Evolutionary conservation across 208 protist species (phyloP).

Genomic region (Zelonia costaricensis): DNA sequence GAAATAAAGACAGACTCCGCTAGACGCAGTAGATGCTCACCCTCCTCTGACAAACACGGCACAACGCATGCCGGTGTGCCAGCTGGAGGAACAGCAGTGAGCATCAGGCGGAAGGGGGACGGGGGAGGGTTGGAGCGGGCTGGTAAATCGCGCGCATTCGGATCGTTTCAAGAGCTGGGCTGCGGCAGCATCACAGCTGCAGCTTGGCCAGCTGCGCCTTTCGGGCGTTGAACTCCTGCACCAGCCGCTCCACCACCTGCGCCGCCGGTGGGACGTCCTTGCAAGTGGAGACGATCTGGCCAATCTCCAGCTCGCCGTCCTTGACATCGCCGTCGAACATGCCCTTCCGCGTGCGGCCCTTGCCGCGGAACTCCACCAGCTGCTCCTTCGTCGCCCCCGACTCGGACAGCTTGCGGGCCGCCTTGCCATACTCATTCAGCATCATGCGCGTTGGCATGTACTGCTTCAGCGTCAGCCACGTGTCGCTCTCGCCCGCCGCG

Average conservation of each 20-base stretch:
- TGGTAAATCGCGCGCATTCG: too few relatives aligned
- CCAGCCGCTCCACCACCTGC: constrained; percentile 50
- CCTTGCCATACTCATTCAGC: constrained; percentile 63
- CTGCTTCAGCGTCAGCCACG: constrained; percentile 67
- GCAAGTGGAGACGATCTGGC: constrained; percentile 51
- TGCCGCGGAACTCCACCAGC: constrained; percentile 41
- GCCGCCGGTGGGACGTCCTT: constrained; percentile 41
- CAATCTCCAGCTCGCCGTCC: constrained; percentile 68
- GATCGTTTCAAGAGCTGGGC: too few relatives aligned
- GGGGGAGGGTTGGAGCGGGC: too few relatives aligned
- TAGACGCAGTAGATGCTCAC: too few relatives aligned
- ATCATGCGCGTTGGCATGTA: constrained; percentile 59
- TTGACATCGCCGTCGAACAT: constrained; percentile 61
- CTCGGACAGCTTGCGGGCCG: constrained; percentile 35
- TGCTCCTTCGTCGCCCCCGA: constrained; percentile 44
- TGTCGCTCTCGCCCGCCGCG: constrained; percentile 44
- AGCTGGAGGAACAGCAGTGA: too few relatives aligned
- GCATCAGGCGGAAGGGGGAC: too few relatives aligned
- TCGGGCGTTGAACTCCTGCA: constrained; percentile 50
- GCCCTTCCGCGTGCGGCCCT: constrained; percentile 45
- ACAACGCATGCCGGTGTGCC: too few relatives aligned
- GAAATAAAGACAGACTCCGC: too few relatives aligned
- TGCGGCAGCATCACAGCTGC: constrained; percentile 38
- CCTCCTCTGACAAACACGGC: too few relatives aligned
- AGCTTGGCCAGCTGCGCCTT: constrained; percentile 18